Conservation (phyloP, 768 basidiomycete species). For the Cubamyces sp. region DNA sequence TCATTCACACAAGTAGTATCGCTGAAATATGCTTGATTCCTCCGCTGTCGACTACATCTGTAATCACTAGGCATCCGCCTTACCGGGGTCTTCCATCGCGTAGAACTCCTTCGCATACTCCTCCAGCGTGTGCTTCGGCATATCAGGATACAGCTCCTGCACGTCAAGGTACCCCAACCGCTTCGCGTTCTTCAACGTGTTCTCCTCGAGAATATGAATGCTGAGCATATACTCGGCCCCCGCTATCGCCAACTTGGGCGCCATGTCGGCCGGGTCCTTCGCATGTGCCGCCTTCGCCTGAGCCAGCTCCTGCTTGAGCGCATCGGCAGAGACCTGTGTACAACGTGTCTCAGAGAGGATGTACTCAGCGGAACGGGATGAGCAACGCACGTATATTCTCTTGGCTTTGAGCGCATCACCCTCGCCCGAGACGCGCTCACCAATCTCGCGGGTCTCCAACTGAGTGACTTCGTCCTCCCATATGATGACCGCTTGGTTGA, state of each 20-base stretch:
- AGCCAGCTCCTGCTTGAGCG: conserved; percentile 5
- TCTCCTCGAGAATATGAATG: conserved; percentile 36
- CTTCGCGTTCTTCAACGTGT: conserved; percentile 33
- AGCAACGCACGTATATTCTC: conserved; percentile 16
- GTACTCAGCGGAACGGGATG: too few relatives aligned
- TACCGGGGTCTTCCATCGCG: conserved; percentile 9
- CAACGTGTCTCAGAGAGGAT: neutral
- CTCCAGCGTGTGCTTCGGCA: conserved; percentile 27
- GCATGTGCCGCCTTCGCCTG: neutral
- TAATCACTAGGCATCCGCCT: neutral
- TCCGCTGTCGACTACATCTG: too few relatives aligned
- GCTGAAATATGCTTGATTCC: too few relatives aligned
- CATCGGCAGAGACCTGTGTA: conserved; percentile 13
- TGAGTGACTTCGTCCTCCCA: conserved; percentile 35
- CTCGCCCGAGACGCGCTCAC: conserved; percentile 32
- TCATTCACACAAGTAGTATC: too few relatives aligned
- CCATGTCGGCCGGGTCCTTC: neutral
- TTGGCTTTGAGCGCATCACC: conserved; percentile 19
- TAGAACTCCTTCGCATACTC: conserved; percentile 34
- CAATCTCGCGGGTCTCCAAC: conserved; percentile 30
- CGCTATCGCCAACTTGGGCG: neutral
- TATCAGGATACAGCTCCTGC: conserved; percentile 36
- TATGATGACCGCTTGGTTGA: conserved; percentile 36
- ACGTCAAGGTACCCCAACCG: conserved; percentile 36
- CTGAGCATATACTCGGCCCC: conserved; percentile 8